A percentile compares a stretch with the other conserved stretches of the same genome.
Evolutionary conservation across 139 green algal species (phyloP).

Genomic region (Chlamydomonas sp.): DNA sequence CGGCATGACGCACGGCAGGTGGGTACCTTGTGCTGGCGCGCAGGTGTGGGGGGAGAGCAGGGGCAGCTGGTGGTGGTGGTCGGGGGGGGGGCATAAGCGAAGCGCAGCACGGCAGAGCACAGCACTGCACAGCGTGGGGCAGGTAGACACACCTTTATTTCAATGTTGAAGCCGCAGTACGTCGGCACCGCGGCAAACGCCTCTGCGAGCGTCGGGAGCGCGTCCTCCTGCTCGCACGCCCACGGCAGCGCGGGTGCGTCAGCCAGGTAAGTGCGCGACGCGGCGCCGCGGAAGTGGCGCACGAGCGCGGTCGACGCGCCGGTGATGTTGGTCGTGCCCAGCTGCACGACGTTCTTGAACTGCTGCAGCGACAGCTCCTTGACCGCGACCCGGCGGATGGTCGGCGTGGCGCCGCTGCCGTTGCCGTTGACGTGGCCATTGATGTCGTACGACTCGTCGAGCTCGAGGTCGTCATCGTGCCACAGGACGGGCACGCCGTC

Average conservation of each 20-base stretch:
- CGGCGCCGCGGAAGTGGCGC: not conserved
- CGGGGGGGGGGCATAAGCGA: too few relatives aligned
- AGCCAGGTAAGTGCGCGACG: slow-evolving; percentile 2
- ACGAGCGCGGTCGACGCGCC: too few relatives aligned
- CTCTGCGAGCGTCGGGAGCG: slow-evolving; percentile 65
- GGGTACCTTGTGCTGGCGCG: too few relatives aligned
- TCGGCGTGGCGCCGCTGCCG: too few relatives aligned
- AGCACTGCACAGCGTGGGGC: too few relatives aligned
- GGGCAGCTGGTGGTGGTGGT: too few relatives aligned
- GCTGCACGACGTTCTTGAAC: slow-evolving; percentile 48
- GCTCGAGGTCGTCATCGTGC: slow-evolving; percentile 72
- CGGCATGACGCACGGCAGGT: too few relatives aligned
- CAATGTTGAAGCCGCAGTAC: slow-evolving; percentile 70
- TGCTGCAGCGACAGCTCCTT: slow-evolving; percentile 52
- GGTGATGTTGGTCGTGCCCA: slow-evolving; percentile 2
- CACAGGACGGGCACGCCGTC: slow-evolving; percentile 73
- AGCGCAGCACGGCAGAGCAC: too few relatives aligned
- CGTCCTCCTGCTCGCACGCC: slow-evolving; percentile 53
- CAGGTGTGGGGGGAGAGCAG: too few relatives aligned
- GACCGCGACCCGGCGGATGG: slow-evolving; percentile 30
- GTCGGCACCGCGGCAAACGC: slow-evolving; percentile 51
- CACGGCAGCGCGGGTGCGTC: slow-evolving; percentile 23
- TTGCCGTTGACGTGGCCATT: too few relatives aligned
- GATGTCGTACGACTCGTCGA: too few relatives aligned
- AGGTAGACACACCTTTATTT: slow-evolving; percentile 93